Evolutionary conservation across 1,284 basidiomycete species (phyloP).

Genomic region (Trichosporon sp.): DNA sequence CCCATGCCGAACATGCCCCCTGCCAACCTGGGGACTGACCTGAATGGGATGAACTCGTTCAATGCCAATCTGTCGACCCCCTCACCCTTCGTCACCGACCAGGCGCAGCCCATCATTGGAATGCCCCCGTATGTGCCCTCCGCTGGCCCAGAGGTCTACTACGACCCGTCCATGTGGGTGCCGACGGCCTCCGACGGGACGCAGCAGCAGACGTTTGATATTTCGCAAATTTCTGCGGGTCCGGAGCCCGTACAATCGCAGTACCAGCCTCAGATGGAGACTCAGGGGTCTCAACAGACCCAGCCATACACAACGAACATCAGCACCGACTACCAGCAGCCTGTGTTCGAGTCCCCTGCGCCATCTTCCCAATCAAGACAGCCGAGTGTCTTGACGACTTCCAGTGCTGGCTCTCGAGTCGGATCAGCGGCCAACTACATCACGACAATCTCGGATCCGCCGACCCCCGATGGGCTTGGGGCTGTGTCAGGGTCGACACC

Average conservation of each 20-base stretch:
- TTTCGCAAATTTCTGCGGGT: neutral
- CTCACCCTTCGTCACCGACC: slow-evolving; percentile 9
- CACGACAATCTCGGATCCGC: neutral
- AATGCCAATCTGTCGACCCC: slow-evolving; percentile 7
- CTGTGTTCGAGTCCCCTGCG: neutral
- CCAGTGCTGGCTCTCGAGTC: neutral
- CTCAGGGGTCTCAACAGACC: neutral
- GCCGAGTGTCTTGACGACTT: neutral
- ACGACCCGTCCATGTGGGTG: neutral
- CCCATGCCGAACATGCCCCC: neutral
- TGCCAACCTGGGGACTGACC: neutral
- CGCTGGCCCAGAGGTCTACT: slow-evolving; percentile 1
- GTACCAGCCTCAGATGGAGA: neutral
- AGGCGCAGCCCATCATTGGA: slow-evolving; percentile 15
- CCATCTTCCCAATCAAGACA: neutral
- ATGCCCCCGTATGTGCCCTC: slow-evolving; percentile 17
- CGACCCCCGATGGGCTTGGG: neutral
- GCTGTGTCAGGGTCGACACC: neutral
- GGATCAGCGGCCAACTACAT: neutral
- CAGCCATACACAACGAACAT: neutral
- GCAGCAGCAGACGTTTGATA: neutral
- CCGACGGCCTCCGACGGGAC: neutral
- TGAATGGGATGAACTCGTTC: neutral
- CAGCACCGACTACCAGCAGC: neutral
- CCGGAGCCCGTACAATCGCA: neutral